Percentiles rank a stretch among this genome's conserved stretches.
Evolutionary conservation across 306 rosid genomes (phyloP).

Genomic region (Hylodesmum podocarpum): DNA sequence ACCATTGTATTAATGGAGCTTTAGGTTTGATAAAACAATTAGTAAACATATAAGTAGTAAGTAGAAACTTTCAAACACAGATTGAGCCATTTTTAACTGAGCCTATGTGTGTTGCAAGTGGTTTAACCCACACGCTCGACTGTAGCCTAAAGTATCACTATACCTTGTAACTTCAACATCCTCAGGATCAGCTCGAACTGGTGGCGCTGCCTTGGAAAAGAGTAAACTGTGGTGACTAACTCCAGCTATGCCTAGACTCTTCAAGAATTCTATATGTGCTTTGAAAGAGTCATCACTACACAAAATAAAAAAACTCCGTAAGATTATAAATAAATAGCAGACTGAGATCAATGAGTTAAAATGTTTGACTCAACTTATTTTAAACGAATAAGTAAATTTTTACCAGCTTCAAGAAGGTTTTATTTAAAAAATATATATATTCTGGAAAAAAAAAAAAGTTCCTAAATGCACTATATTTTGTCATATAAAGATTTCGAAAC

Average conservation of each 20-base stretch:
- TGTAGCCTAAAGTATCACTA: background rate
- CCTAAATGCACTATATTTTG: background rate
- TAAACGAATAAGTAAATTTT: background rate
- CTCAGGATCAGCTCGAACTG: constrained; percentile 50
- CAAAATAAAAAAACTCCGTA: constrained; percentile 1
- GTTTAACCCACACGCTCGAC: background rate
- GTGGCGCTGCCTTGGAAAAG: constrained; percentile 80
- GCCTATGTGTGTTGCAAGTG: no score
- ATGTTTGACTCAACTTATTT: background rate
- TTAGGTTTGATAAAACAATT: constrained; percentile 18
- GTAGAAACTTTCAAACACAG: background rate
- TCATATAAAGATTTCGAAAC: background rate
- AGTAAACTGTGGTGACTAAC: constrained; percentile 95
- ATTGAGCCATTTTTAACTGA: background rate
- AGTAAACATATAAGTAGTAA: background rate
- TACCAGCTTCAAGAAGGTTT: background rate
- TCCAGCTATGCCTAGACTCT: constrained; percentile 80
- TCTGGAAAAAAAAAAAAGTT: background rate
- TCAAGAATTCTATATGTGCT: constrained; percentile 65
- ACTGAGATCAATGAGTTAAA: background rate
- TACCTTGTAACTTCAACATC: constrained; percentile 69
- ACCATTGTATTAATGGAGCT: background rate
- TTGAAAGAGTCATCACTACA: constrained; percentile 61
- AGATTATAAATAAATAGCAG: constrained; percentile 1
- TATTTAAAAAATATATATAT: background rate